phyloP scores from a whole-genome alignment of 2,329 filamentous ascomycete genomes.

The Fusarium nematophilum region DNA sequence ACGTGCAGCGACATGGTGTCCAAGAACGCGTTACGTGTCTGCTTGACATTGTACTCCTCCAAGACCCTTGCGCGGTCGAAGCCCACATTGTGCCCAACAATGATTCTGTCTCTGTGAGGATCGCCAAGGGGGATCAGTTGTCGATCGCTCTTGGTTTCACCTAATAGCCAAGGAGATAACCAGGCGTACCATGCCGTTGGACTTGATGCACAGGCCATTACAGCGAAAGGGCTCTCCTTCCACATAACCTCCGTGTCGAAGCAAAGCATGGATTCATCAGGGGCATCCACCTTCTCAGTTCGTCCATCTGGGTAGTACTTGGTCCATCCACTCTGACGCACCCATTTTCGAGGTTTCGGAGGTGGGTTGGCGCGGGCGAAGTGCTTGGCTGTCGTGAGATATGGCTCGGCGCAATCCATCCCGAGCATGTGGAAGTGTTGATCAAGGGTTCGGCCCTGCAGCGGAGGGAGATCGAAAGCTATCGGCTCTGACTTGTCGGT shows the following conservation, averaged over 20 bases:
- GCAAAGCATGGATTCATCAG: constrained; percentile 83
- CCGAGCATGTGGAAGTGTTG: constrained; percentile 95
- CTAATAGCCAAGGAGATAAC: constrained; percentile 94
- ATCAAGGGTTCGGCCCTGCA: constrained; percentile 85
- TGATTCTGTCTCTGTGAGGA: constrained; percentile 75
- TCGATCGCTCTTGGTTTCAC: constrained; percentile 78
- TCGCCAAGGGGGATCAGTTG: constrained; percentile 92
- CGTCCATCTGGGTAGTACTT: constrained; percentile 84
- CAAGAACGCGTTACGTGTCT: constrained; percentile 86
- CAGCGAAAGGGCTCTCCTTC: constrained; percentile 90
- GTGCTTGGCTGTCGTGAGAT: constrained; percentile 77
- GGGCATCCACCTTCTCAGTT: constrained; percentile 77
- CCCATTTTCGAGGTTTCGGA: constrained; percentile 76
- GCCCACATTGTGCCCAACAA: constrained; percentile 95
- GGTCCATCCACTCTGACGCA: constrained; percentile 87
- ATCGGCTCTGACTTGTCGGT: constrained; percentile 81
- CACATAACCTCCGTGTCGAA: constrained; percentile 99
- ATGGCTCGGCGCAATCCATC: constrained; percentile 87
- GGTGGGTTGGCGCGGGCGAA: constrained; percentile 74
- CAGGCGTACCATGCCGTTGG: constrained; percentile 96
- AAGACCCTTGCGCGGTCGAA: constrained; percentile 89
- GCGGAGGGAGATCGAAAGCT: constrained; percentile 83
- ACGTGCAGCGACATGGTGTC: constrained; percentile 99
- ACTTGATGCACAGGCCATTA: constrained; percentile 95
- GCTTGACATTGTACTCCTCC: constrained; percentile 88